Base-by-base conservation (phyloP, 768 basidiomycete species). In the Suillus spraguei region DNA sequence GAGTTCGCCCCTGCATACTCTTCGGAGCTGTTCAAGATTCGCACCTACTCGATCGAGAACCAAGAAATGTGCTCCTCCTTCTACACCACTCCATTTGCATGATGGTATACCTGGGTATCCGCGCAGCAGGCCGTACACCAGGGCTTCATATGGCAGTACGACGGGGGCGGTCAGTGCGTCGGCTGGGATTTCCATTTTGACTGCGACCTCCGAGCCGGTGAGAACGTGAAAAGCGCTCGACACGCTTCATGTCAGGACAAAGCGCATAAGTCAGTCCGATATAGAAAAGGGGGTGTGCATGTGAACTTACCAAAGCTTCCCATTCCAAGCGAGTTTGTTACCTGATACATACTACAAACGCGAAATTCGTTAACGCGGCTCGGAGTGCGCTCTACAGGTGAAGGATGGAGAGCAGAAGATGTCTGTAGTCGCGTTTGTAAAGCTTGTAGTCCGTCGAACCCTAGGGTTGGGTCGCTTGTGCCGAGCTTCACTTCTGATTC, bases 11-110 rank as follows among this genome's bases (percentile, higher is more conserved):
- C 67, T 61, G 61, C 71, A 73, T 4, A 69, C 8, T n/a, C 59
- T 46, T 2, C 50, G 58, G 6, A 73, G 41, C 1, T 62, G 39
- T 36, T 68, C 50, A 1, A 72, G 66, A 20, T 46, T 63, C 0
- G 69, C 64, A 8, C 72, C 72, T 11, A 74, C 56, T 24, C 41
- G 42, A 33, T 74, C 72, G 60, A 72, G 62, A 3, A 72, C 61
- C 11, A 72, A 20, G 11, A 70, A 58, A 44, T 65, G n/a, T 13
- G 58, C 32, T 6, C 60, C 60, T 2, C 60, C 60, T 14, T 71
- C 61, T 0, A 17, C 24, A 4, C 70, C 70, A 36, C 49, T 60
- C 64, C 65, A 71, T 20, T 55, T 66, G 5, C 68, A 28, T 6
- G 16, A 22, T 2, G 65, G 62, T 20, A 73, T 53, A 0, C 72